Conservation (phyloP, 257 asterid genomes). For the Salvia hispanica region DNA sequence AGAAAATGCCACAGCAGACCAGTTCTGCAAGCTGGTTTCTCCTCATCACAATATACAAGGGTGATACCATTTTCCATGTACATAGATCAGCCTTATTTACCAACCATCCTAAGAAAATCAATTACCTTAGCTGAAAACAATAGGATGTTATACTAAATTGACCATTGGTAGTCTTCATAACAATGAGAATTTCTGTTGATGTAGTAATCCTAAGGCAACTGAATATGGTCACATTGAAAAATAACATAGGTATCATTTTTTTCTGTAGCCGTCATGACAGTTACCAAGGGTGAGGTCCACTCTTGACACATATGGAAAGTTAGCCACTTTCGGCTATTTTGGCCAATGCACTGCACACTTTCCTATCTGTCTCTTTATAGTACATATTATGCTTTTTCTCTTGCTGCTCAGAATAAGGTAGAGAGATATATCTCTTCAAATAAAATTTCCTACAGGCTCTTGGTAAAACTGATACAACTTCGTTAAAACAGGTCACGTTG, state of each 20-base stretch:
- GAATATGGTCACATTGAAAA: not conserved
- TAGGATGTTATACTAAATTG: not conserved
- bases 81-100: too few relatives aligned
- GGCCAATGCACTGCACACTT: slow-evolving; percentile 8
- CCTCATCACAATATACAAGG: not conserved
- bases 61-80: too few relatives aligned
- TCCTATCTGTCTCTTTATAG: not conserved
- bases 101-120: not conserved
- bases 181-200: slow-evolving; percentile 20
- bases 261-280: slow-evolving; percentile 11
- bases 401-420: too few relatives aligned
- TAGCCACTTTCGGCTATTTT: not conserved
- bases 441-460: not conserved
- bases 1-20: slow-evolving; percentile 53
- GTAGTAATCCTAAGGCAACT: not conserved
- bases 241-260: not conserved
- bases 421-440: not conserved
- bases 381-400: not conserved
- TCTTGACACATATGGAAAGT: slow-evolving; percentile 2
- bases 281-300: not conserved
- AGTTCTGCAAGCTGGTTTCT: slow-evolving; percentile 28
- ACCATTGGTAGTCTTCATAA: not conserved
- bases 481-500: too few relatives aligned
- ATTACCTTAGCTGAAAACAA: not conserved
- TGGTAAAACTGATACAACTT: too few relatives aligned